These are phyloP conservation scores for Trichoderma hamatum DNA, from an alignment of 2,329 filamentous ascomycete genomes.

Conservation along the genomic window DNA sequence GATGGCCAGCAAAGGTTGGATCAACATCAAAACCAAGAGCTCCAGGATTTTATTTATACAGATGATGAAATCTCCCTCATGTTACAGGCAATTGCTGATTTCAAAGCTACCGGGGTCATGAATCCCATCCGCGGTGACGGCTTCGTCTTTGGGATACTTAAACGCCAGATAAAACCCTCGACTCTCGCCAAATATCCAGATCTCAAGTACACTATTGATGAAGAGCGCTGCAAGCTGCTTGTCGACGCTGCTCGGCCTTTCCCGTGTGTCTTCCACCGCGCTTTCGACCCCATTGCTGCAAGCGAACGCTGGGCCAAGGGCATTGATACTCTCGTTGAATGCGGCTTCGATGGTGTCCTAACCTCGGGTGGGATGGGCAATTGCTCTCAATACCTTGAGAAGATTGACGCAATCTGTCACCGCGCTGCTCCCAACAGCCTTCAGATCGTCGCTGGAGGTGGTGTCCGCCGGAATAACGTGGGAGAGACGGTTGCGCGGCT, in stretches of 20 bases:
- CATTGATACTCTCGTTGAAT: constrained; percentile 42
- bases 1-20: neutral
- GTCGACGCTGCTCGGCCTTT: constrained; percentile 47
- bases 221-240: constrained; percentile 45
- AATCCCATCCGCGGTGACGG: constrained; percentile 51
- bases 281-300: constrained; percentile 54
- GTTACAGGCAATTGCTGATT: constrained; percentile 43
- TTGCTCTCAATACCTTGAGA: constrained; percentile 45
- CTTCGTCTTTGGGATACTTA: constrained; percentile 59
- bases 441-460: constrained; percentile 57
- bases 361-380: constrained; percentile 55
- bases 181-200: constrained; percentile 22
- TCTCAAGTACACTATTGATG: constrained; percentile 43
- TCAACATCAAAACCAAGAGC: neutral
- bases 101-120: constrained; percentile 46
- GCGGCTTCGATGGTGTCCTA: constrained; percentile 56
- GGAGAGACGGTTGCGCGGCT: constrained; percentile 36
- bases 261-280: constrained; percentile 58
- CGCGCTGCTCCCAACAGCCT: constrained; percentile 38
- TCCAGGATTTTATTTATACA: constrained; percentile 54
- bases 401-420: constrained; percentile 43
- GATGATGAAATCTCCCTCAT: constrained; percentile 49
- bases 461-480: constrained; percentile 50
- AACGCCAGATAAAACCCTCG: constrained; percentile 10
- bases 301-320: constrained; percentile 29